Percentiles rank a stretch among this genome's conserved stretches.
Evolutionary conservation across 192 early-diverging fungal species (phyloP).

Genomic region (Entomortierella parvispora): DNA sequence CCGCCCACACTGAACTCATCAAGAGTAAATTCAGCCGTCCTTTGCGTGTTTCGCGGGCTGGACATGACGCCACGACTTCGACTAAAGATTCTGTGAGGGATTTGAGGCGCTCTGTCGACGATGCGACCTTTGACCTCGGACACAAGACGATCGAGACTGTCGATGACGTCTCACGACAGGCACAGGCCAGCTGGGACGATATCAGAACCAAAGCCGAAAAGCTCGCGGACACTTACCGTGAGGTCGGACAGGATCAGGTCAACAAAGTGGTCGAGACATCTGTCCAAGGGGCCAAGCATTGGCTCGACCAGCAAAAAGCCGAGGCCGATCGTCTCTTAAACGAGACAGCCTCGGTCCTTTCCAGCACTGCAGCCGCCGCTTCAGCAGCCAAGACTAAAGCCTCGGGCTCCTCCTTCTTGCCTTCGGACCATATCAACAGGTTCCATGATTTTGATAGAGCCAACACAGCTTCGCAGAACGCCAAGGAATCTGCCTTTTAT

Average conservation of each 20-base stretch:
- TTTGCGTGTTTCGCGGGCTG: not conserved
- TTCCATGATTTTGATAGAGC: slow-evolving; percentile 9
- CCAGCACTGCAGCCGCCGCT: not conserved
- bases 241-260: slow-evolving; percentile 14
- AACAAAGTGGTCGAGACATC: slow-evolving; percentile 10
- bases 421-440: slow-evolving; percentile 9
- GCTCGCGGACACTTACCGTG: slow-evolving; percentile 5
- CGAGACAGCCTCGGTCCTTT: slow-evolving; percentile 3
- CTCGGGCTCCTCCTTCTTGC: not conserved
- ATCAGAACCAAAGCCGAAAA: slow-evolving; percentile 26
- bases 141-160: slow-evolving; percentile 22
- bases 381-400: not conserved
- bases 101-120: not conserved
- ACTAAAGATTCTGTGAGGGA: not conserved
- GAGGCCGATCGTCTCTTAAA: slow-evolving; percentile 11
- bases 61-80: not conserved
- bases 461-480: not conserved
- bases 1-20: slow-evolving; percentile 16
- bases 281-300: slow-evolving; percentile 3
- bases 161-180: slow-evolving; percentile 16
- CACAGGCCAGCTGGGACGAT: slow-evolving; percentile 20
- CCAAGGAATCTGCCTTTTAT: slow-evolving; percentile 13
- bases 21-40: not conserved
- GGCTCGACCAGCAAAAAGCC: slow-evolving; percentile 1
- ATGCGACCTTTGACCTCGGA: slow-evolving; percentile 6